These are phyloP conservation scores for Nissolia schottii DNA, from an alignment of 306 rosid genomes.

Conservation along the genomic window DNA sequence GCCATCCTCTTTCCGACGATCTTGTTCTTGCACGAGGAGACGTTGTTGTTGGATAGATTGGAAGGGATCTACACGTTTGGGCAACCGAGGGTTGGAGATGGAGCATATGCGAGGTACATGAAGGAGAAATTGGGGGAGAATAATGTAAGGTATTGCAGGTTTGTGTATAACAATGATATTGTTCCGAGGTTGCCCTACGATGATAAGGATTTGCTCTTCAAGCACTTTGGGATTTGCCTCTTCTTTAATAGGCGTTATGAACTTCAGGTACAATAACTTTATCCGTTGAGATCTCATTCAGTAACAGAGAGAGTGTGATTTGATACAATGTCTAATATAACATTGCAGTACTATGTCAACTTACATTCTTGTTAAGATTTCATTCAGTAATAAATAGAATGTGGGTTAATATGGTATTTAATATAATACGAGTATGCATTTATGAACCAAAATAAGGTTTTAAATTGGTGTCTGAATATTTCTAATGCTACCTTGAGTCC, in stretches of 20 bases:
- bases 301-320: too few relatives aligned
- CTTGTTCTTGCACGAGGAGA: slow-evolving; percentile 52
- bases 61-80: slow-evolving; percentile 83
- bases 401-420: too few relatives aligned
- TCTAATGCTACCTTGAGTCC: too few relatives aligned
- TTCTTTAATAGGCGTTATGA: slow-evolving; percentile 50
- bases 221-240: slow-evolving; percentile 76
- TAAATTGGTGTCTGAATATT: too few relatives aligned
- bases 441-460: too few relatives aligned
- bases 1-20: slow-evolving; percentile 48
- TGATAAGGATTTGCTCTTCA: slow-evolving; percentile 50
- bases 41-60: slow-evolving; percentile 48
- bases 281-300: too few relatives aligned
- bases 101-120: slow-evolving; percentile 46
- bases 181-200: slow-evolving; percentile 78
- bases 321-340: too few relatives aligned
- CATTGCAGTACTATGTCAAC: too few relatives aligned
- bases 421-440: too few relatives aligned
- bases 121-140: slow-evolving; percentile 39
- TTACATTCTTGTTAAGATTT: too few relatives aligned
- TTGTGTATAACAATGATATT: slow-evolving; percentile 68
- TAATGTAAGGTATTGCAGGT: slow-evolving; percentile 47
- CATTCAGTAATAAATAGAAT: too few relatives aligned
- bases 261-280: slow-evolving; percentile 47
- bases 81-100: slow-evolving; percentile 86